Evolutionary conservation across 371 early-diverging fungal genomes (phyloP), one percentile per base, ranked within the genome.

Genomic region (Rhizopus sp.): DNA sequence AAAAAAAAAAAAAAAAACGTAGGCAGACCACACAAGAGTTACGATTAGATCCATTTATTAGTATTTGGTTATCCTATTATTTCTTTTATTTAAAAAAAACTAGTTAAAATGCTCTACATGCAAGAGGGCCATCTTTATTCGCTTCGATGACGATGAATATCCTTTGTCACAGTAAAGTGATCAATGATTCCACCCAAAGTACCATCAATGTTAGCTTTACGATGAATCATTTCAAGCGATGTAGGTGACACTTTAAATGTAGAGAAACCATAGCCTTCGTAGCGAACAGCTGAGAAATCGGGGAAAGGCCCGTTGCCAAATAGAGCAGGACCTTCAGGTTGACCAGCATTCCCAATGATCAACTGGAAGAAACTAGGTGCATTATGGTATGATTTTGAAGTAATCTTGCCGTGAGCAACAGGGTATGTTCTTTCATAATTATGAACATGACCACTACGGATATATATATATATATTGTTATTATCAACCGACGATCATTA

Each of bases 401-500:
- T 57, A 1, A 33, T 34, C 3, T 64, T 50, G 3, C 68, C 73
- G 0, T 73, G 60, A 0, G 63, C 51, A 10, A 76, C 67, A 32
- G 76, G 76, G 47, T 68, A 75, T 0, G 76, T 75, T 45, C 76
- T 55, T 37, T 76, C 76, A 49, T 73, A 76, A 33, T 72, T 66
- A 42, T 76, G 76, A 30, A 68, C 63, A 52, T 76, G 65, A 16
- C 78, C 69, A 60, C 67, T 60, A 50, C 8, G 12, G 52, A 42
- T 2, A 23, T 23, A n/a, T n/a, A n/a, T n/a, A n/a, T n/a, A n/a
- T n/a, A 23, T 23, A 23, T 23, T 23, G 23, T 23, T 23, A 23
- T 23, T 23, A 12, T 5, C 8, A 13, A 41, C 7, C 8, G 7
- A 31, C 35, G 3, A 35, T 9, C 10, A 15, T 48, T 48, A 1